A percentile compares a stretch with the other conserved stretches of the same genome.
These are phyloP conservation scores for Alternaria sp. DNA, from an alignment of 2,329 filamentous ascomycete genomes.

Conservation along the genomic window DNA sequence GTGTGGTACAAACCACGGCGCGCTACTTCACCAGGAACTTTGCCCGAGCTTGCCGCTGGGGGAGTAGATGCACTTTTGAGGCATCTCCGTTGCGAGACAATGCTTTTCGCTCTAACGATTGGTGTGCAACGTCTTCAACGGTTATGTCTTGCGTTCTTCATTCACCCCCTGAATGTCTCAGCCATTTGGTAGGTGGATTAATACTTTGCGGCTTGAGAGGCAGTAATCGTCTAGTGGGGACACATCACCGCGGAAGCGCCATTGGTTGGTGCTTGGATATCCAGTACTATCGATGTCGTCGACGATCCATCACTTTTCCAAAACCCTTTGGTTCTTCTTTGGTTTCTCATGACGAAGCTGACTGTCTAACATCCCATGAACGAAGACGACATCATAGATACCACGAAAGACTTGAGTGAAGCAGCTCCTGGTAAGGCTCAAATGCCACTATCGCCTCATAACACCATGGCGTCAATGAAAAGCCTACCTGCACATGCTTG, in stretches of 20 bases:
- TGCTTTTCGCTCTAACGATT: constrained; percentile 26
- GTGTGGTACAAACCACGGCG: constrained; percentile 14
- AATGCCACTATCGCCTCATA: fast-evolving
- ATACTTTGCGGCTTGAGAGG: background rate
- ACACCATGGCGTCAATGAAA: background rate
- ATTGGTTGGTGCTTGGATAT: fast-evolving
- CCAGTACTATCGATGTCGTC: background rate
- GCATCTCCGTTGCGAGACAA: constrained; percentile 24
- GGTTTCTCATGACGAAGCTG: no score
- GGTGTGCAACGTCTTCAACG: constrained; percentile 35
- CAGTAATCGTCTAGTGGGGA: background rate
- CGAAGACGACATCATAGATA: background rate
- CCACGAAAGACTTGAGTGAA: no score
- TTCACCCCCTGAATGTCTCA: constrained; percentile 22
- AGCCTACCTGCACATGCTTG: background rate
- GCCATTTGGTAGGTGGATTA: constrained; percentile 4
- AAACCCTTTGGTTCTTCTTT: background rate
- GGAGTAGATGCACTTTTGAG: constrained; percentile 4
- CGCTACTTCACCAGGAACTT: background rate
- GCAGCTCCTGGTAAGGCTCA: background rate
- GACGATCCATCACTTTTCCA: background rate
- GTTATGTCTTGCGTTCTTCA: constrained; percentile 32
- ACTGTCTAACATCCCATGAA: background rate
- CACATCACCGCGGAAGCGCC: background rate
- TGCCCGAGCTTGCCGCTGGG: constrained; percentile 12